Evolutionary conservation across 2,329 filamentous ascomycete species (phyloP).

Genomic region (Claviceps africana): DNA sequence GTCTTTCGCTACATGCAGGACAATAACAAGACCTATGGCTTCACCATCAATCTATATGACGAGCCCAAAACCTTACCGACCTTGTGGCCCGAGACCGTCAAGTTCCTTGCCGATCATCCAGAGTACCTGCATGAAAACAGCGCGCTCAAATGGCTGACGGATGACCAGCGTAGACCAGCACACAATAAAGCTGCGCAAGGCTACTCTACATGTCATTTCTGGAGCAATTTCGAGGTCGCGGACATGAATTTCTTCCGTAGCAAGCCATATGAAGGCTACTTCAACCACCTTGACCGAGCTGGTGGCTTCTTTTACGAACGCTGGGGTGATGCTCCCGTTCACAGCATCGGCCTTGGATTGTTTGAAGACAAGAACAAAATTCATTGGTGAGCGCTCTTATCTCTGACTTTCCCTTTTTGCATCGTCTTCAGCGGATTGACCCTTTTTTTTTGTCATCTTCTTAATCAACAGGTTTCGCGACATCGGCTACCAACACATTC

Average conservation of each 20-base stretch:
- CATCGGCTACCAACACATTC: constrained; percentile 96
- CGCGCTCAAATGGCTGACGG: constrained; percentile 76
- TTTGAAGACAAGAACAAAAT: constrained; percentile 86
- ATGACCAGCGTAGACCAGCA: constrained; percentile 60
- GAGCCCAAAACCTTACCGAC: constrained; percentile 71
- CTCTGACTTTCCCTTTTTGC: background rate
- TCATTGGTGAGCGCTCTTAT: constrained; percentile 58
- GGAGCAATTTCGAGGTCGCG: constrained; percentile 96
- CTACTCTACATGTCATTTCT: constrained; percentile 97
- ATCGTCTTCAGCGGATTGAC: background rate
- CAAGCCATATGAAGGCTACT: constrained; percentile 85
- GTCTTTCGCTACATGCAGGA: constrained; percentile 97
- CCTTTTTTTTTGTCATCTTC: background rate
- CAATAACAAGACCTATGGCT: constrained; percentile 97
- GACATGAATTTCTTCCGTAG: constrained; percentile 89
- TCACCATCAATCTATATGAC: constrained; percentile 96
- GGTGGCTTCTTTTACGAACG: constrained; percentile 98
- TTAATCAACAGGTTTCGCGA: constrained; percentile 70
- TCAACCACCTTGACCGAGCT: constrained; percentile 88
- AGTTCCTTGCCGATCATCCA: constrained; percentile 76
- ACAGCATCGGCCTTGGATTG: constrained; percentile 80
- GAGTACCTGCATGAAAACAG: constrained; percentile 72
- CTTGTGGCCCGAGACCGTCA: constrained; percentile 89
- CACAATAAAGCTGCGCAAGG: constrained; percentile 74
- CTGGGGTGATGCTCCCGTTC: constrained; percentile 95